Percentiles rank a stretch among this genome's conserved stretches.
Conservation (phyloP, 768 basidiomycete genomes). For the Termitomyces sp. region DNA sequence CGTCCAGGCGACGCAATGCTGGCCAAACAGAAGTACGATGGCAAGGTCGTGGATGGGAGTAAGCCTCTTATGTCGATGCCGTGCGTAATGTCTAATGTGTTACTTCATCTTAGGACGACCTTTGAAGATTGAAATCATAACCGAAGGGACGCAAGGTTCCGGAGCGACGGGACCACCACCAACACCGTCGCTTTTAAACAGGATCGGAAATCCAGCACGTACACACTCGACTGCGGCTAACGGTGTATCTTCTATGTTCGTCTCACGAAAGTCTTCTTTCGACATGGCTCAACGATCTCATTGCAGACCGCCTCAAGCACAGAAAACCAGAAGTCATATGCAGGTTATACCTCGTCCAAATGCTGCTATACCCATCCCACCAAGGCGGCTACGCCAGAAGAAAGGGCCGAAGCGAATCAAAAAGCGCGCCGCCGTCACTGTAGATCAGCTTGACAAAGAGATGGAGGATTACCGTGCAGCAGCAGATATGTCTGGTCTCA, state of each 20-base stretch:
- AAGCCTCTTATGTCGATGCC: slow-evolving; percentile 19
- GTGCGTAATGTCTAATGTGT: background rate
- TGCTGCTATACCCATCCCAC: slow-evolving; percentile 22
- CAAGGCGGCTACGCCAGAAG: slow-evolving; percentile 45
- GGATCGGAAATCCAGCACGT: slow-evolving; percentile 17
- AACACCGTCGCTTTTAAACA: slow-evolving; percentile 23
- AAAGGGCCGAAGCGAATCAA: slow-evolving; percentile 75
- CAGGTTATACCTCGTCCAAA: slow-evolving; percentile 18
- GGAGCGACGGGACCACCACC: slow-evolving; percentile 17
- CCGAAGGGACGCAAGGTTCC: slow-evolving; percentile 32
- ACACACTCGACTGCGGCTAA: slow-evolving; percentile 6
- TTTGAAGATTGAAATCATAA: slow-evolving; percentile 60
- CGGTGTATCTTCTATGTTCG: slow-evolving; percentile 14
- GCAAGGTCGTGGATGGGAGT: slow-evolving; percentile 70
- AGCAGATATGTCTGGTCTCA: slow-evolving; percentile 19
- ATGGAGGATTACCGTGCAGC: slow-evolving; percentile 75
- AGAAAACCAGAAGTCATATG: background rate
- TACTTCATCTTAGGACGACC: slow-evolving; percentile 46
- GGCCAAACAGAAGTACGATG: slow-evolving; percentile 67
- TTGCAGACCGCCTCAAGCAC: slow-evolving; percentile 8
- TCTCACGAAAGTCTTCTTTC: background rate
- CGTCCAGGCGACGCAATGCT: slow-evolving; percentile 55
- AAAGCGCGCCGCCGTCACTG: slow-evolving; percentile 40
- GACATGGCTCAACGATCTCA: background rate
- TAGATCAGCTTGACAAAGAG: slow-evolving; percentile 66